Evolutionary conservation across 805 yeast genomes (phyloP).

Genomic region (Starmerella bacillaris): DNA sequence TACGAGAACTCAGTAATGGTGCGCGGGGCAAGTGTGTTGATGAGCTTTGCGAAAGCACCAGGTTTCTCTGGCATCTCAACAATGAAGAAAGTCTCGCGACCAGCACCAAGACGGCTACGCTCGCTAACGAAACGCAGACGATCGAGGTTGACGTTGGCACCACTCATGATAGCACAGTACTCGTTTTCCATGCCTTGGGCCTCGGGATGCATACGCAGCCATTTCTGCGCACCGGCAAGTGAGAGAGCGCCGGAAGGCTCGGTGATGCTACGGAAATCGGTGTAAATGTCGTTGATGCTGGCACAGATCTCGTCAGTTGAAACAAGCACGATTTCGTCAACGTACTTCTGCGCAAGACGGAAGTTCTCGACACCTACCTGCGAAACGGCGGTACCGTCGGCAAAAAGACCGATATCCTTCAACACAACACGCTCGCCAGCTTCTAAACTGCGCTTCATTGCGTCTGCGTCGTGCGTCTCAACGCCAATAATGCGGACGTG

Average conservation of each 20-base stretch:
- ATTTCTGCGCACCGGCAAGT: slow-evolving; percentile 85
- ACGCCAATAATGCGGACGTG: slow-evolving; percentile 91
- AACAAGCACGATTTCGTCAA: slow-evolving; percentile 79
- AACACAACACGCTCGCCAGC: slow-evolving; percentile 38
- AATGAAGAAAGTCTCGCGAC: slow-evolving; percentile 81
- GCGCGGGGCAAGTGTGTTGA: slow-evolving; percentile 66
- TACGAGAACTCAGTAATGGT: slow-evolving; percentile 87
- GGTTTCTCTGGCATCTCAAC: slow-evolving; percentile 85
- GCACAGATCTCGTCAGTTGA: slow-evolving; percentile 91
- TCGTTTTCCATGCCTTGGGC: slow-evolving; percentile 34
- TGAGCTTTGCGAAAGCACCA: slow-evolving; percentile 70
- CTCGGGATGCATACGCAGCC: slow-evolving; percentile 40
- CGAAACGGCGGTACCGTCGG: slow-evolving; percentile 96
- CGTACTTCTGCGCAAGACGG: slow-evolving; percentile 52
- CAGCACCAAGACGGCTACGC: slow-evolving; percentile 97
- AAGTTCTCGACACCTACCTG: slow-evolving; percentile 81
- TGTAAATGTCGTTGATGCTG: slow-evolving; percentile 89
- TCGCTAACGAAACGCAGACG: slow-evolving; percentile 89
- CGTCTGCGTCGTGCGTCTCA: slow-evolving; percentile 90
- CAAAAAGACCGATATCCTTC: slow-evolving; percentile 77
- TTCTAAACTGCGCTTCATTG: slow-evolving; percentile 56
- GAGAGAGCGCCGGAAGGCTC: slow-evolving; percentile 97
- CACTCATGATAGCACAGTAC: slow-evolving; percentile 73
- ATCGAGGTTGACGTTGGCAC: slow-evolving; percentile 98
- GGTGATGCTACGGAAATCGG: slow-evolving; percentile 80